Evolutionary conservation across 2,329 filamentous ascomycete genomes (phyloP), one percentile per base, ranked within the genome.

Genomic region (Cordyceps javanica): DNA sequence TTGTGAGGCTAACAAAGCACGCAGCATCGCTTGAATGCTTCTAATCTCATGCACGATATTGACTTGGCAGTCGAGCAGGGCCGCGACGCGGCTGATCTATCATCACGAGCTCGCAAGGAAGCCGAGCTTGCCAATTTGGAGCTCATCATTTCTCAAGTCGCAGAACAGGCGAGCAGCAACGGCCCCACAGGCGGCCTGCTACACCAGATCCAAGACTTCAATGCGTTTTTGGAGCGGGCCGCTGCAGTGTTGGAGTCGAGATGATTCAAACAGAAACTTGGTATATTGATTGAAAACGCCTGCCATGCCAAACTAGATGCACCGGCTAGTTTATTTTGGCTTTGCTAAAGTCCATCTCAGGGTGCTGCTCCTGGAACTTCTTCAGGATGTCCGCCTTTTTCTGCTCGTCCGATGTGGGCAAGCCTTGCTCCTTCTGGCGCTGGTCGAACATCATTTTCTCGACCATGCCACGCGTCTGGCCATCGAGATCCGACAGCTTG

Each of bases 361-460:
- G 83, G 65, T 86, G 83, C 72, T 96, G 85, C 52, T 77, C 79
- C 82, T 97, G 88, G 76, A 99, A 97, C 77, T 95, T 91, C 76
- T 90, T 89, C 70, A 99, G 76, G 66, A 99, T 87, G 57, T 99
- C 93, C 69, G 86, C 75, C 82, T 97, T 97, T 80, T 92, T 90
- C 81, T 96, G 87, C 78, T 99, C 94, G 64, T 97, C 94, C 63
- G 90, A 96, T 13, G 88, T 91, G 48, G 91, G 90, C 73, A 88
- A 82, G 5, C 94, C 94, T 73, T 82, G 78, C 78, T 97, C 92
- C 84, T 99, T 99, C 78, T 97, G 92, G 64, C 89, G 82, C 80
- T 99, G 94, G 77, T 99, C 94, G 68, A 83, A 99, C 94, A 99
- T 99, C 94, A 99, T 99, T 84, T 99, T 99, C 85, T 99, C 94